Evolutionary conservation across 2,329 filamentous ascomycete genomes (phyloP).

Genomic region (Mycocentrospora acerina): DNA sequence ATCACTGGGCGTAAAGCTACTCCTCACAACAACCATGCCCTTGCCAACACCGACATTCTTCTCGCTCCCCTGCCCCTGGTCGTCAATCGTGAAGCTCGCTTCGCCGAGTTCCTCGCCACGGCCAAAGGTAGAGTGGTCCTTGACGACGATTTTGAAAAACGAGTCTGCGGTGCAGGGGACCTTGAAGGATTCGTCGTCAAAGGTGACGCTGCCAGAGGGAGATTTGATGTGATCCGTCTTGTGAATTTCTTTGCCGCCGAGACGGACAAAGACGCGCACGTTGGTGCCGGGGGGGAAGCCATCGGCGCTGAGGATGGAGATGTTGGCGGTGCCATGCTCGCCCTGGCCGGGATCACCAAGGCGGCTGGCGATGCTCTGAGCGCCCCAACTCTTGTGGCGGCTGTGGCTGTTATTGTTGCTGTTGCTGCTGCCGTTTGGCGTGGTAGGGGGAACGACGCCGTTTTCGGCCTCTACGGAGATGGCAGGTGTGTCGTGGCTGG

Average conservation of each 20-base stretch:
- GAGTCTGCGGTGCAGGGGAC: conserved; percentile 76
- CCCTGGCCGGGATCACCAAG: conserved; percentile 43
- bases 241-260: conserved; percentile 72
- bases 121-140: conserved; percentile 81
- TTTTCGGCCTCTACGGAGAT: conserved; percentile 35
- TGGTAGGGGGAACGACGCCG: conserved; percentile 13
- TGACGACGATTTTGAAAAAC: conserved; percentile 82
- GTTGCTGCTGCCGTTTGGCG: no score
- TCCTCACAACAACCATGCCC: conserved; percentile 72
- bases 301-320: conserved; percentile 76
- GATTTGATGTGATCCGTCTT: conserved; percentile 92
- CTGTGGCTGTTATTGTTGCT: conserved; percentile 36
- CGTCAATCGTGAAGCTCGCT: conserved; percentile 86
- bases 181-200: conserved; percentile 70
- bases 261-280: conserved; percentile 73
- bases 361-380: conserved; percentile 43
- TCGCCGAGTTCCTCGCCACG: conserved; percentile 84
- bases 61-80: conserved; percentile 66
- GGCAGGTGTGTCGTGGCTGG: conserved; percentile 31
- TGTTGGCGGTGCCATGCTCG: conserved; percentile 73
- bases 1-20: conserved; percentile 63
- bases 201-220: conserved; percentile 59
- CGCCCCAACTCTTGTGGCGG: conserved; percentile 39
- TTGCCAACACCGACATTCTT: conserved; percentile 74
- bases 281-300: conserved; percentile 77